Conservation (phyloP, 352 stramenopile genomes). For the Globisporangium echinulatum region DNA sequence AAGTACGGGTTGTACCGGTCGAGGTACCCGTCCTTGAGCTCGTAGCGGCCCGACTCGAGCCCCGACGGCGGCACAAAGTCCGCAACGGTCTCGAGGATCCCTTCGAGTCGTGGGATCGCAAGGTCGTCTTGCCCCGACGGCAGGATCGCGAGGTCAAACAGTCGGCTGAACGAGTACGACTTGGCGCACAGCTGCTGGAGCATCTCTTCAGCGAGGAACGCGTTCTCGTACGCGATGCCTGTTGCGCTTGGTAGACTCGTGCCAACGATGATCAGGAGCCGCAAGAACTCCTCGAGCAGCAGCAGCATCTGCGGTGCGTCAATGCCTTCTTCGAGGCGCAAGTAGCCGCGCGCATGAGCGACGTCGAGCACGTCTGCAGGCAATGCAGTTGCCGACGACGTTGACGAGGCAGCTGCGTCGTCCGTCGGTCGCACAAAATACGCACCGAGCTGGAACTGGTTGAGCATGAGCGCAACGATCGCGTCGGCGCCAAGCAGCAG, state of each 20-base stretch:
- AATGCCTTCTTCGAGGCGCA: constrained; percentile 46
- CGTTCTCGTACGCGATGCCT: constrained; percentile 55
- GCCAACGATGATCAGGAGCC: constrained; percentile 68
- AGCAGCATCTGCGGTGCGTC: constrained; percentile 67
- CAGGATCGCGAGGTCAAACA: constrained; percentile 75
- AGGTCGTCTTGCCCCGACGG: constrained; percentile 82
- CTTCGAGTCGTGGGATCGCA: constrained; percentile 56
- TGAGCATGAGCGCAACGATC: constrained; percentile 62
- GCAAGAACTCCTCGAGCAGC: constrained; percentile 80
- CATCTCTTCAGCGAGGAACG: constrained; percentile 81
- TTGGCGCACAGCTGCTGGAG: constrained; percentile 80
- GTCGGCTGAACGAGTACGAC: constrained; percentile 71
- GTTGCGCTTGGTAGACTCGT: constrained; percentile 63
- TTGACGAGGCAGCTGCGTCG: neutral
- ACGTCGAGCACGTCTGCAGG: constrained; percentile 6
- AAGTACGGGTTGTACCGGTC: constrained; percentile 86
- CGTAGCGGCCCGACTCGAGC: constrained; percentile 73
- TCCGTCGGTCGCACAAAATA: constrained; percentile 41
- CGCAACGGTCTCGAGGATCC: constrained; percentile 51
- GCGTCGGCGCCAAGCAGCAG: constrained; percentile 57
- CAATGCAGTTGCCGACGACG: neutral
- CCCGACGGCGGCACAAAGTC: constrained; percentile 68
- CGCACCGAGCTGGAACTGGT: constrained; percentile 66
- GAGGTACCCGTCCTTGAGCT: constrained; percentile 64
- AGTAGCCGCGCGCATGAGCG: constrained; percentile 33